Base-by-base conservation (phyloP, 148 eudicot species). In the Tetragonia tetragonoides region DNA sequence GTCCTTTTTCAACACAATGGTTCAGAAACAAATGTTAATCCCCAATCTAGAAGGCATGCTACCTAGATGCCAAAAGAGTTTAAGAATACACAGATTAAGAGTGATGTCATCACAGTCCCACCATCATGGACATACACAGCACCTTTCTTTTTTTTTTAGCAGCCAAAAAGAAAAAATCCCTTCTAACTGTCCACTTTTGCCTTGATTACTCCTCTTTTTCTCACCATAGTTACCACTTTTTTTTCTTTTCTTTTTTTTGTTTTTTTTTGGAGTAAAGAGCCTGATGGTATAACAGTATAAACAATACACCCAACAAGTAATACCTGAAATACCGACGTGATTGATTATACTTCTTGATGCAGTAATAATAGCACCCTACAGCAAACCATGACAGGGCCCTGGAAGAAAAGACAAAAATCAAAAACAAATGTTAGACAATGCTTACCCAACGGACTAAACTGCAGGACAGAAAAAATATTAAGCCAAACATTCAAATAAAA, bases 361-460 rank as follows among this genome's bases (percentile, higher is more conserved):
- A 95, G 79, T 87, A 95, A 84, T 95, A 95, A 84, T 95, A 95
- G 88, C 99, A 95, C 76, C 99, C 99, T 57, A 95, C 97, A 79
- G 99, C 99, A 88, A 95, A 95, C 99, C 97, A 95, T 82, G 99
- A 91, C 75, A 91, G 74, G 71, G 97, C 97, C 90, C 99, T 95
- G 84, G 38, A 80, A 75, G 47, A 84, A 41, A 77, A 59, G 2
- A 66, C 17, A 66, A 28, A 37, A 41, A 54, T 49, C 23, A 39
- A 37, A 78, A 65, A 39, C 28, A 57, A 21, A 9, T 24, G 17
- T 3, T 60, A 4, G 9, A 17, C 18, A 42, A 80, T 10, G n/a
- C 15, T 10, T 65, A 18, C 37, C 57, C 28, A 53, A 44, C 15
- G 8, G 37, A 47, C 18, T 64, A 17, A 62, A 62, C 34, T n/a